Percentiles rank a stretch among this genome's conserved stretches.
These are phyloP conservation scores for Hanseniaspora taiwanica DNA, from an alignment of 805 yeast species.

Conservation along the genomic window DNA sequence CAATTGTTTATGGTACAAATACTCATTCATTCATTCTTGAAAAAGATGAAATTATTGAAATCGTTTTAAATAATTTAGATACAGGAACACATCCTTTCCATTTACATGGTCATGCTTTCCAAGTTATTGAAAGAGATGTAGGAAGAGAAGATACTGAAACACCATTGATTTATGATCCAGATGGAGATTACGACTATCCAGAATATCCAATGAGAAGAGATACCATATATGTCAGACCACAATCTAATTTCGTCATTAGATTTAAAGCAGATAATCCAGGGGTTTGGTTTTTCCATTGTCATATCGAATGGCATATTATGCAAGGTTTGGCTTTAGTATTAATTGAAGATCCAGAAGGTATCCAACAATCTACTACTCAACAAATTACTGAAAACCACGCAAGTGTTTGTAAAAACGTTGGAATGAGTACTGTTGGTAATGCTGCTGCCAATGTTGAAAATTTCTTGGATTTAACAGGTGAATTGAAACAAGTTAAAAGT, in stretches of 20 bases:
- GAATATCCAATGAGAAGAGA: conserved; percentile 78
- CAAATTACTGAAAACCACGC: conserved; percentile 48
- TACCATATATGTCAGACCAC: conserved; percentile 62
- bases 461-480: conserved; percentile 57
- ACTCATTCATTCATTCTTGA: conserved; percentile 61
- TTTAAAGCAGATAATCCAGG: conserved; percentile 94
- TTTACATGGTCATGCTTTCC: conserved; percentile 82
- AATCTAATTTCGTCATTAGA: conserved; percentile 74
- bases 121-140: conserved; percentile 59
- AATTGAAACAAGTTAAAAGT: conserved; percentile 49
- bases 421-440: conserved; percentile 52
- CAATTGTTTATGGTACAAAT: conserved; percentile 58
- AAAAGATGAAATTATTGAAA: conserved; percentile 47
- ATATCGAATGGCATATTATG: conserved; percentile 93
- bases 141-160: conserved; percentile 38
- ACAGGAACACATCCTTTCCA: conserved; percentile 97
- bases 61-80: conserved; percentile 74
- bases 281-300: conserved; percentile 98
- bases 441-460: conserved; percentile 73
- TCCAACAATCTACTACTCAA: conserved; percentile 43
- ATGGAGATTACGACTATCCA: conserved; percentile 39
- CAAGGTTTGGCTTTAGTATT: conserved; percentile 81
- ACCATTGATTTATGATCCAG: conserved; percentile 45
- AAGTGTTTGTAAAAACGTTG: conserved; percentile 44
- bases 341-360: conserved; percentile 68